Evolutionary conservation across 148 eudicot species (phyloP).

Genomic region (Camellia granthamiana): DNA sequence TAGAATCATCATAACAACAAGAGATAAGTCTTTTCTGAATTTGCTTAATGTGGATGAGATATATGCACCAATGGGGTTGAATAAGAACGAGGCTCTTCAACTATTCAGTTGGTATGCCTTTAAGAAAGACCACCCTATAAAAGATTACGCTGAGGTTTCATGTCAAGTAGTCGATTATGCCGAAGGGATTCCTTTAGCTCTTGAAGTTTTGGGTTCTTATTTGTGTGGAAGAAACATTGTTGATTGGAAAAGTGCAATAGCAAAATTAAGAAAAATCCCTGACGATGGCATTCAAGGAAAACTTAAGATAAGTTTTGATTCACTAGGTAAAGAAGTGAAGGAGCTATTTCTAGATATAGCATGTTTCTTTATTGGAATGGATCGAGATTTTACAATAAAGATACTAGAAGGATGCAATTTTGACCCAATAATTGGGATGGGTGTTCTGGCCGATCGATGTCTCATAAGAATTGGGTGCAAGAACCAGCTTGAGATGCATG

Average conservation of each 20-base stretch:
- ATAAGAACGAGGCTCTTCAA: background rate
- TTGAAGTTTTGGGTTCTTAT: conserved; percentile 9
- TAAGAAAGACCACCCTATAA: background rate
- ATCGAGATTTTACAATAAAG: conserved; percentile 10
- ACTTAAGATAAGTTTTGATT: conserved; percentile 6
- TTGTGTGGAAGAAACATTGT: background rate
- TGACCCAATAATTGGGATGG: background rate
- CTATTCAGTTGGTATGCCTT: conserved; percentile 10
- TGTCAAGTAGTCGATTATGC: background rate
- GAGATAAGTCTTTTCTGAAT: background rate
- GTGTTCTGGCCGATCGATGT: background rate
- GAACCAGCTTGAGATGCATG: background rate
- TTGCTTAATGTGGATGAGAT: background rate
- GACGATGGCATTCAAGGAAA: background rate
- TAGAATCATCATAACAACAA: conserved; percentile 10
- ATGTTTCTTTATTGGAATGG: conserved; percentile 11
- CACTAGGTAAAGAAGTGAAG: background rate
- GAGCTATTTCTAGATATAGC: conserved; percentile 16
- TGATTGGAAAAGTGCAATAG: conserved; percentile 10
- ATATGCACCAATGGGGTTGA: background rate
- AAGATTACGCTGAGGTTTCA: background rate
- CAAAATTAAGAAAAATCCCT: conserved; percentile 1
- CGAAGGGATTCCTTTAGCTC: background rate
- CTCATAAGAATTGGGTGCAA: background rate
- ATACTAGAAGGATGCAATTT: conserved; percentile 11